A percentile compares a stretch with the other conserved stretches of the same genome.
phyloP scores from a whole-genome alignment of 2,329 filamentous ascomycete species.

The Sphaerulina populicola region DNA sequence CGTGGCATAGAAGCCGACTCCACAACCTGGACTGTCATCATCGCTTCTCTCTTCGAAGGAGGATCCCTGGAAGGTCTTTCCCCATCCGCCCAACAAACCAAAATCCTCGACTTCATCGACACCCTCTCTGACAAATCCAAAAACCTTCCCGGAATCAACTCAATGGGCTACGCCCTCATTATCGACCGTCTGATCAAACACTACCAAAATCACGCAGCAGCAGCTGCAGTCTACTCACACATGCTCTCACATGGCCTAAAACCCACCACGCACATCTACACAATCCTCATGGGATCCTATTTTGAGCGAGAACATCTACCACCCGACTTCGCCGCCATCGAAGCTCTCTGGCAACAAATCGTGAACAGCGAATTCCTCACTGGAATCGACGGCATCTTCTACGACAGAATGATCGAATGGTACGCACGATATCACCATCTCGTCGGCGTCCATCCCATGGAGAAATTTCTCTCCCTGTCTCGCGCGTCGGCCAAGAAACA shows the following conservation, averaged over 20 bases:
- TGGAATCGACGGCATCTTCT: slow-evolving; percentile 50
- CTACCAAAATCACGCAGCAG: slow-evolving; percentile 42
- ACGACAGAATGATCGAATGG: slow-evolving; percentile 61
- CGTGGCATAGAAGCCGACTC: slow-evolving; percentile 43
- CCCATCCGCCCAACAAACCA: slow-evolving; percentile 44
- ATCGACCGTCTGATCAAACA: slow-evolving; percentile 54
- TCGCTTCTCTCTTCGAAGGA: slow-evolving; percentile 51
- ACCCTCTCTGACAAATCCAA: slow-evolving; percentile 51
- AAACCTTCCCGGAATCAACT: slow-evolving; percentile 42
- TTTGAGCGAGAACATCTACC: slow-evolving; percentile 48
- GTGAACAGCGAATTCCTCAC: slow-evolving; percentile 20
- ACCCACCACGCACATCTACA: slow-evolving; percentile 61
- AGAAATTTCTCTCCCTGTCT: slow-evolving; percentile 37
- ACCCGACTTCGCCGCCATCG: slow-evolving; percentile 54
- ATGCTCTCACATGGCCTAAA: slow-evolving; percentile 50
- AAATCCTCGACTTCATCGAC: slow-evolving; percentile 50
- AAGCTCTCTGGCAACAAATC: slow-evolving; percentile 48
- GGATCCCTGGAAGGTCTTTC: slow-evolving; percentile 39
- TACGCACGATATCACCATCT: slow-evolving; percentile 45
- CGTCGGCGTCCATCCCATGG: slow-evolving; percentile 43
- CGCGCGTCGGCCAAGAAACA: slow-evolving; percentile 35
- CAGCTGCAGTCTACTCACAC: slow-evolving; percentile 54
- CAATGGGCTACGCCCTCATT: slow-evolving; percentile 59
- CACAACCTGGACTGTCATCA: slow-evolving; percentile 63
- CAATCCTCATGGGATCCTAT: slow-evolving; percentile 61